These are phyloP conservation scores for Solanum chacoense DNA, from an alignment of 305 asterid species.

Conservation along the genomic window DNA sequence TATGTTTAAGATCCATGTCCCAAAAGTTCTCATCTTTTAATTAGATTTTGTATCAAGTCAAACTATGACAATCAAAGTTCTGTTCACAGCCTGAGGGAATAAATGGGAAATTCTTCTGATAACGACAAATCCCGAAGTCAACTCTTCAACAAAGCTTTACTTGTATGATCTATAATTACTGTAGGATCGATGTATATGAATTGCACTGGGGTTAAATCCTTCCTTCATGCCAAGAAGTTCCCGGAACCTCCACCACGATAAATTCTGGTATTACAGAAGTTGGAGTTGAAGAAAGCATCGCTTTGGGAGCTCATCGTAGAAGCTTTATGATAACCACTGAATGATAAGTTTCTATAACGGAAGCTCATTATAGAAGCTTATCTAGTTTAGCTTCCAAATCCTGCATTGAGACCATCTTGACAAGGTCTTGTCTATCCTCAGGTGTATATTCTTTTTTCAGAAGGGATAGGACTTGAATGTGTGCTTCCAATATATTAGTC, in stretches of 20 bases:
- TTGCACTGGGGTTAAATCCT: not conserved
- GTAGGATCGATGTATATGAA: not conserved
- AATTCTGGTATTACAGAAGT: not conserved
- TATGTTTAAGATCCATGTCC: not conserved
- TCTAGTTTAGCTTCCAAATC: conserved; percentile 86
- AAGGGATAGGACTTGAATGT: conserved; percentile 63
- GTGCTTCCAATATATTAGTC: conserved; percentile 90
- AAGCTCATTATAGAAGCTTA: conserved; percentile 33
- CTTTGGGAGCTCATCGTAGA: not conserved
- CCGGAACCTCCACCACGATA: not conserved
- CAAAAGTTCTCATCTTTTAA: not conserved
- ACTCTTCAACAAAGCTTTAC: not conserved
- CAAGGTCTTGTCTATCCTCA: conserved; percentile 46
- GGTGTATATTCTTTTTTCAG: conserved; percentile 63
- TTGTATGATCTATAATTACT: not conserved
- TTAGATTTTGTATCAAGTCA: not conserved
- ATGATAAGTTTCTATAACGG: not conserved
- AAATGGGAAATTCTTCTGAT: not conserved
- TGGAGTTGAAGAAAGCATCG: not conserved
- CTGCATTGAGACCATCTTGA: conserved; percentile 44
- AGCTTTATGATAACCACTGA: not conserved
- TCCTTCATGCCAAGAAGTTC: not conserved
- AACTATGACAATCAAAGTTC: not conserved
- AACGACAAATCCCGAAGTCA: not conserved
- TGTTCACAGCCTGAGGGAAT: not conserved